Percentiles rank a stretch among this genome's conserved stretches.
Conservation (phyloP, 306 rosid species). For the Astragalus membranaceus region DNA sequence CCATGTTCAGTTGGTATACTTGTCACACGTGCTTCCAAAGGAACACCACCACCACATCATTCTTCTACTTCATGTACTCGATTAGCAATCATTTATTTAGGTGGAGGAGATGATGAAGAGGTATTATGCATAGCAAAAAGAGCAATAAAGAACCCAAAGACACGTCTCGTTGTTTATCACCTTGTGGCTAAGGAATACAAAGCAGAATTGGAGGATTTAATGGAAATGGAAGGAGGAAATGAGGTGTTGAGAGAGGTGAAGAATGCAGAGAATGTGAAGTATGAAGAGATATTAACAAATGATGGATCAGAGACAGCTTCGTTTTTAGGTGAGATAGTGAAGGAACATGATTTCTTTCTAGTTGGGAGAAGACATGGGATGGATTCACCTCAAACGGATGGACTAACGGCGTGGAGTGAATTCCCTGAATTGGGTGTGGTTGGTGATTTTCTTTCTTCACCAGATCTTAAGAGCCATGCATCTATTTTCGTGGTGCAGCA, state of each 20-base stretch:
- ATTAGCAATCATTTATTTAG: slow-evolving; percentile 39
- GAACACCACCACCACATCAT: not conserved
- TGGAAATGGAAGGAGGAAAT: slow-evolving; percentile 5
- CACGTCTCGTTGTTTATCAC: slow-evolving; percentile 28
- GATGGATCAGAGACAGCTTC: slow-evolving; percentile 26
- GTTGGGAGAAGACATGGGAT: slow-evolving; percentile 48
- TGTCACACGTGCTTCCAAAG: not conserved
- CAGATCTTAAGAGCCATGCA: slow-evolving; percentile 32
- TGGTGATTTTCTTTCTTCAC: slow-evolving; percentile 64
- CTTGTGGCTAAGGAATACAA: not conserved
- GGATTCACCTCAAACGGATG: slow-evolving; percentile 29
- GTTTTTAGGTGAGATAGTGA: slow-evolving; percentile 21
- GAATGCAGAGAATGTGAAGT: not conserved
- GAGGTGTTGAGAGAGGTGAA: slow-evolving; percentile 18
- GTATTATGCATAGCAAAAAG: slow-evolving; percentile 38
- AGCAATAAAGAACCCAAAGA: slow-evolving; percentile 3
- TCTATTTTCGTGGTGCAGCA: slow-evolving; percentile 55
- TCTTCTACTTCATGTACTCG: not conserved
- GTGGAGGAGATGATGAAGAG: slow-evolving; percentile 55
- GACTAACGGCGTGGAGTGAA: slow-evolving; percentile 58
- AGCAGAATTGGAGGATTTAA: not conserved
- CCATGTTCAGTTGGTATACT: slow-evolving; percentile 57
- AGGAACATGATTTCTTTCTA: slow-evolving; percentile 39
- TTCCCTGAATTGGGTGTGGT: slow-evolving; percentile 54
- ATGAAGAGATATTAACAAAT: not conserved